Base-by-base conservation (phyloP, 1,139 yeast genomes). In the Cylindricascospora bacillispora region DNA sequence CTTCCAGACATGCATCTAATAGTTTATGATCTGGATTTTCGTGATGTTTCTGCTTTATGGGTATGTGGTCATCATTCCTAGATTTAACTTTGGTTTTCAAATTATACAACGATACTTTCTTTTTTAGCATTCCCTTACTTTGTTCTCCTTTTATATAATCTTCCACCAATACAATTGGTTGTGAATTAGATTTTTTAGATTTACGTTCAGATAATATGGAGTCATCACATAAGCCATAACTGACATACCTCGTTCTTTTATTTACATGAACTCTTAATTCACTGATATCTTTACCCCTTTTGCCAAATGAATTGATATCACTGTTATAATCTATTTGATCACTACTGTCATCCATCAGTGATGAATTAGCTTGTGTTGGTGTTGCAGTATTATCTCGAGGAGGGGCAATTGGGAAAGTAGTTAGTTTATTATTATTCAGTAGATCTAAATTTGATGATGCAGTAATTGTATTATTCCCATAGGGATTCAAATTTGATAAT, bases 401-500 rank as follows among this genome's bases (percentile, higher is more conserved):
- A 3, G 51, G 54, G 13, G 45, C 44, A 13, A 49, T 44, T 5
- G 55, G 55, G 13, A 49, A 34, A 18, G 48, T 45, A 1, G 54
- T 49, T 3, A 49, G 31, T 13, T 37, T 47, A 22, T 40, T 37
- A 26, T 47, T 49, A 29, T 50, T 53, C 17, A 50, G 30, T 15
- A 49, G 34, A 33, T 49, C 53, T 30, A 49, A 37, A 35, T 46
- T 49, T n/a, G 53, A 46, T 11, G 42, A 35, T 10, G 47, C 28
- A 15, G 37, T 39, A 17, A n/a, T n/a, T n/a, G n/a, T n/a, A n/a
- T n/a, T n/a, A n/a, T n/a, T n/a, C n/a, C n/a, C 21, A 18, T 10
- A 10, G 7, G 21, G 21, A 18, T 41, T 26, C 18, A 46, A 30
- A 29, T 34, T 40, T 11, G 44, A 44, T 25, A 40, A 40, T 13